phyloP scores from a whole-genome alignment of 352 stramenopile species.

The Phytophthora macrochlamydospora region DNA sequence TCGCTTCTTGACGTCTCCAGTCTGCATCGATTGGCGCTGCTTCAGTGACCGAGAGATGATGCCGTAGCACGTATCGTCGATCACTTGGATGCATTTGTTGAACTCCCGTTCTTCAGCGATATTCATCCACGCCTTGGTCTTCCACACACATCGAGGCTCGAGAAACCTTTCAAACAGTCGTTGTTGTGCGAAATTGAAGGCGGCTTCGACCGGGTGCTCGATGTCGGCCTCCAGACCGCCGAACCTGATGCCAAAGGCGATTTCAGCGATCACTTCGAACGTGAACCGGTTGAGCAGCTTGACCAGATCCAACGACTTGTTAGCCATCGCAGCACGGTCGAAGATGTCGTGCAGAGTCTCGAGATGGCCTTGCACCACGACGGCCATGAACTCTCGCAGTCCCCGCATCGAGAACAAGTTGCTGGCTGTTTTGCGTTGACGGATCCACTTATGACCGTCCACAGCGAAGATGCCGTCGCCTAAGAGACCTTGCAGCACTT shows the following conservation, averaged over 20 bases:
- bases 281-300: slow-evolving; percentile 50
- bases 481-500: slow-evolving; percentile 39
- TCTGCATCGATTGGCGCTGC: background rate
- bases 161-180: slow-evolving; percentile 41
- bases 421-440: slow-evolving; percentile 58
- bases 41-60: slow-evolving; percentile 34
- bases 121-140: slow-evolving; percentile 40
- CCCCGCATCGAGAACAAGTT: slow-evolving; percentile 48
- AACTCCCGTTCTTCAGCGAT: slow-evolving; percentile 37
- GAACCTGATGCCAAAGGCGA: slow-evolving; percentile 46
- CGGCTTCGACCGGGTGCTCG: slow-evolving; percentile 29
- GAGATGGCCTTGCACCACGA: slow-evolving; percentile 31
- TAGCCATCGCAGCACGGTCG: slow-evolving; percentile 1
- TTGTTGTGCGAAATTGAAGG: slow-evolving; percentile 45
- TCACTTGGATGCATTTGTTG: slow-evolving; percentile 32
- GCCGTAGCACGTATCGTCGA: slow-evolving; percentile 36
- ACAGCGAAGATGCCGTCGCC: slow-evolving; percentile 46
- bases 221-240: slow-evolving; percentile 9
- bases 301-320: slow-evolving; percentile 36
- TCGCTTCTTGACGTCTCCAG: slow-evolving; percentile 2
- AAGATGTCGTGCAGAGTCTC: slow-evolving; percentile 28
- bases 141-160: slow-evolving; percentile 45
- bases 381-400: slow-evolving; percentile 46
- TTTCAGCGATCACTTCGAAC: slow-evolving; percentile 54
- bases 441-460: slow-evolving; percentile 43